Evolutionary conservation across 2,329 filamentous ascomycete genomes (phyloP).

Genomic region (Ophiostoma quercus): DNA sequence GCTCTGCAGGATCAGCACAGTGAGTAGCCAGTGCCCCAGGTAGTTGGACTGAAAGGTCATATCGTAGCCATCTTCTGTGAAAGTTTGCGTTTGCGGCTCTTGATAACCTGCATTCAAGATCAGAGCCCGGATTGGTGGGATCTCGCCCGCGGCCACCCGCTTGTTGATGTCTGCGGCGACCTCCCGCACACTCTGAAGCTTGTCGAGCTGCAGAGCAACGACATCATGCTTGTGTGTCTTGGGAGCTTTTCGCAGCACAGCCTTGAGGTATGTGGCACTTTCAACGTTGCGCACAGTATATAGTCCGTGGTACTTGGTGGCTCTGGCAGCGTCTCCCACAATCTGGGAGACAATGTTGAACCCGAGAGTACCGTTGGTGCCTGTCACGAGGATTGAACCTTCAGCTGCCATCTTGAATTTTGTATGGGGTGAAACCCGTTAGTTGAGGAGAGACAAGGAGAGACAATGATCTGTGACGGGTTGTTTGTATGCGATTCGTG

Average conservation of each 20-base stretch:
- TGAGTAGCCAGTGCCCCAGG: slow-evolving; percentile 34
- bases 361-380: slow-evolving; percentile 26
- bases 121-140: slow-evolving; percentile 32
- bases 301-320: slow-evolving; percentile 22
- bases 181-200: slow-evolving; percentile 25
- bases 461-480: background rate
- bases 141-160: slow-evolving; percentile 25
- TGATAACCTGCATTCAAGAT: slow-evolving; percentile 31
- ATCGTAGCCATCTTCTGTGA: slow-evolving; percentile 35
- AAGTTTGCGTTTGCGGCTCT: slow-evolving; percentile 29
- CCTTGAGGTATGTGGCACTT: slow-evolving; percentile 19
- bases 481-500: background rate
- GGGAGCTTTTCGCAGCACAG: slow-evolving; percentile 19
- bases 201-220: slow-evolving; percentile 25
- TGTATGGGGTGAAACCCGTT: background rate
- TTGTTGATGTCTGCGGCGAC: slow-evolving; percentile 26
- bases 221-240: slow-evolving; percentile 24
- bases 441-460: background rate
- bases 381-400: slow-evolving; percentile 26
- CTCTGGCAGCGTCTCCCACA: slow-evolving; percentile 4
- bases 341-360: slow-evolving; percentile 22
- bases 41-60: slow-evolving; percentile 34
- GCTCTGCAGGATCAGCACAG: slow-evolving; percentile 31
- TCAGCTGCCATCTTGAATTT: background rate
- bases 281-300: slow-evolving; percentile 25